A percentile compares a stretch with the other conserved stretches of the same genome.
Evolutionary conservation across 176 grass and related monocot genomes (phyloP).

Genomic region (Leersia perrieri): DNA sequence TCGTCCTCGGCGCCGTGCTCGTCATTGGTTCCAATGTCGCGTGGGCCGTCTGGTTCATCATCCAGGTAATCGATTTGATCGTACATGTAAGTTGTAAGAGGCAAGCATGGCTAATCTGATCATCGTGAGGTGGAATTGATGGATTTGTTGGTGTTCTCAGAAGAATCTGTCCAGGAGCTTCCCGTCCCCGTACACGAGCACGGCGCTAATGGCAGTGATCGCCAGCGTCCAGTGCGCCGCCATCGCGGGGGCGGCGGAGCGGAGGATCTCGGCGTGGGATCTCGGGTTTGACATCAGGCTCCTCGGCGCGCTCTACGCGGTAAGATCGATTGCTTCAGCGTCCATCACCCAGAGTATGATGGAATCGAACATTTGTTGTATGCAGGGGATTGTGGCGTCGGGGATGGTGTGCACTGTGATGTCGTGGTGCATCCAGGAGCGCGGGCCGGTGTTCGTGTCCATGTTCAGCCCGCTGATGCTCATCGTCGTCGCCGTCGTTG

Average conservation of each 20-base stretch:
- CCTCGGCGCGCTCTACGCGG: slow-evolving; percentile 27
- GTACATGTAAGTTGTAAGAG: no score
- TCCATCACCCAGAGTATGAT: no score
- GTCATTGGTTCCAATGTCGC: slow-evolving; percentile 27
- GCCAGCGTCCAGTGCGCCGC: slow-evolving; percentile 30
- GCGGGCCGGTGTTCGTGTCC: slow-evolving; percentile 55
- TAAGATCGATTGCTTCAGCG: no score
- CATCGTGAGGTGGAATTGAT: background rate
- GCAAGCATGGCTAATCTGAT: no score
- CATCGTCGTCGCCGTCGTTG: slow-evolving; percentile 44
- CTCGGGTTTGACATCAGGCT: slow-evolving; percentile 54
- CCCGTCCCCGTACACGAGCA: slow-evolving; percentile 38
- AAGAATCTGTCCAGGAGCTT: slow-evolving; percentile 41
- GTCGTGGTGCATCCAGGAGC: slow-evolving; percentile 57
- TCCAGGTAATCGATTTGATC: slow-evolving; percentile 39
- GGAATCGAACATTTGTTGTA: background rate
- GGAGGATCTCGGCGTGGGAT: slow-evolving; percentile 33
- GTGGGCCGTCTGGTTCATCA: slow-evolving; percentile 45
- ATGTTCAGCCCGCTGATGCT: slow-evolving; percentile 54
- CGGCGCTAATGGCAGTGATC: slow-evolving; percentile 50
- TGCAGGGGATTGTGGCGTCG: slow-evolving; percentile 43
- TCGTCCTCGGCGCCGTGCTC: slow-evolving; percentile 31
- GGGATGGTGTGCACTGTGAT: slow-evolving; percentile 35
- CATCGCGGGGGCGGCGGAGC: slow-evolving; percentile 32
- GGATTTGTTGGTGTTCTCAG: background rate